Evolutionary conservation across 2,329 filamentous ascomycete genomes (phyloP).

Genomic region (Tolypocladium paradoxum): DNA sequence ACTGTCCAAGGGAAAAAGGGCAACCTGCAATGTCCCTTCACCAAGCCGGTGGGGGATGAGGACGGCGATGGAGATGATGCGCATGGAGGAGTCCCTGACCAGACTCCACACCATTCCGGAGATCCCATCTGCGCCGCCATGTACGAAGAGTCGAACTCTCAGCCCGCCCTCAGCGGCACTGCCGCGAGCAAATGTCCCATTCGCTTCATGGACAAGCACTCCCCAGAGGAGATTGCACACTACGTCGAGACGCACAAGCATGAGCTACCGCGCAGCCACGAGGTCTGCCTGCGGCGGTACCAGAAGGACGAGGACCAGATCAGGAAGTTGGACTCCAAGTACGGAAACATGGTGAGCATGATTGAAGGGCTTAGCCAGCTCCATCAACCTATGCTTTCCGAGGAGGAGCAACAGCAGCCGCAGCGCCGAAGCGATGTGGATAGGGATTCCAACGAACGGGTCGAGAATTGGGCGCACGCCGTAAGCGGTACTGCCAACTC

Average conservation of each 20-base stretch:
- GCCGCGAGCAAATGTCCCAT: slow-evolving; percentile 71
- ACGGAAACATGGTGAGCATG: slow-evolving; percentile 87
- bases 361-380: slow-evolving; percentile 81
- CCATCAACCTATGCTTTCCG: slow-evolving; percentile 76
- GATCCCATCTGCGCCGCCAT: slow-evolving; percentile 57
- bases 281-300: slow-evolving; percentile 82
- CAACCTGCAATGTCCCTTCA: slow-evolving; percentile 72
- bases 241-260: slow-evolving; percentile 96
- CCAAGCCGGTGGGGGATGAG: slow-evolving; percentile 27
- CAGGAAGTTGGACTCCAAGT: slow-evolving; percentile 84
- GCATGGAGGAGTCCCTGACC: slow-evolving; percentile 19
- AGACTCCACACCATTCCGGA: slow-evolving; percentile 35
- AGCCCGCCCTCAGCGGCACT: slow-evolving; percentile 36
- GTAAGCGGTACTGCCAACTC: slow-evolving; percentile 46
- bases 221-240: slow-evolving; percentile 82
- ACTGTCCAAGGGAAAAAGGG: slow-evolving; percentile 77
- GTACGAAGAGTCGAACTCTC: slow-evolving; percentile 48
- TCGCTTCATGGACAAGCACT: slow-evolving; percentile 83
- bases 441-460: slow-evolving; percentile 53
- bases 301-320: slow-evolving; percentile 80
- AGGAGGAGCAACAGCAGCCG: slow-evolving; percentile 31
- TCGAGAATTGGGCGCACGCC: slow-evolving; percentile 77
- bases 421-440: slow-evolving; percentile 33
- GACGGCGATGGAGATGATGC: slow-evolving; percentile 13
- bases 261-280: slow-evolving; percentile 85